phyloP scores from a whole-genome alignment of 2,329 filamentous ascomycete species.

The Geosmithia flava region DNA sequence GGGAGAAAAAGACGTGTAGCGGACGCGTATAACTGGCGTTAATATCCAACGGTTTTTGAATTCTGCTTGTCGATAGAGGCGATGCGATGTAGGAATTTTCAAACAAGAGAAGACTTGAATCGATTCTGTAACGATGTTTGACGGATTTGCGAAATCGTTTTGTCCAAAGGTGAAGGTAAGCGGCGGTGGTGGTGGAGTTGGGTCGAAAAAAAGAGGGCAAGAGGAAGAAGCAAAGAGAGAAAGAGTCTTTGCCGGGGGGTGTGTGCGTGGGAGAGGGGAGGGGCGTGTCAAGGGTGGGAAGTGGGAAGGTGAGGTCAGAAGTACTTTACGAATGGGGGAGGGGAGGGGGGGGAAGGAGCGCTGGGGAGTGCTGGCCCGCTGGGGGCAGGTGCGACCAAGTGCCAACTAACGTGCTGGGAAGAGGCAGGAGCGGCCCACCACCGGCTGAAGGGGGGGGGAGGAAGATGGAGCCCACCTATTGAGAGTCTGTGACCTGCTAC shows the following conservation, averaged over 20 bases:
- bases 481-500: no score
- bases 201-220: slow-evolving; percentile 4
- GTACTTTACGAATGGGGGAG: background rate
- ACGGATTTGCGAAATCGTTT: background rate
- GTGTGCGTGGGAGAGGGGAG: slow-evolving; percentile 7
- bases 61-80: background rate
- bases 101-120: background rate
- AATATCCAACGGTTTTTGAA: background rate
- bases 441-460: background rate
- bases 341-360: background rate
- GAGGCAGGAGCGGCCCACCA: background rate
- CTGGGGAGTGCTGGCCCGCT: slow-evolving; percentile 1
- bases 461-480: background rate
- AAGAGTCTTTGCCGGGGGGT: slow-evolving; percentile 4
- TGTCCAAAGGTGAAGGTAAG: background rate
- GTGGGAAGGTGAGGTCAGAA: background rate
- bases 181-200: slow-evolving; percentile 6
- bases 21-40: background rate
- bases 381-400: slow-evolving; percentile 4
- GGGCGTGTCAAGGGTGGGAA: slow-evolving; percentile 5
- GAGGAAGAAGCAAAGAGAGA: slow-evolving; percentile 8
- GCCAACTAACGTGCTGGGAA: background rate
- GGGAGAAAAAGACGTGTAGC: background rate
- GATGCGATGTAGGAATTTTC: background rate
- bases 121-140: background rate